Conservation (phyloP, 1,284 basidiomycete genomes). For the Austroboletus novae-zelandiae region DNA sequence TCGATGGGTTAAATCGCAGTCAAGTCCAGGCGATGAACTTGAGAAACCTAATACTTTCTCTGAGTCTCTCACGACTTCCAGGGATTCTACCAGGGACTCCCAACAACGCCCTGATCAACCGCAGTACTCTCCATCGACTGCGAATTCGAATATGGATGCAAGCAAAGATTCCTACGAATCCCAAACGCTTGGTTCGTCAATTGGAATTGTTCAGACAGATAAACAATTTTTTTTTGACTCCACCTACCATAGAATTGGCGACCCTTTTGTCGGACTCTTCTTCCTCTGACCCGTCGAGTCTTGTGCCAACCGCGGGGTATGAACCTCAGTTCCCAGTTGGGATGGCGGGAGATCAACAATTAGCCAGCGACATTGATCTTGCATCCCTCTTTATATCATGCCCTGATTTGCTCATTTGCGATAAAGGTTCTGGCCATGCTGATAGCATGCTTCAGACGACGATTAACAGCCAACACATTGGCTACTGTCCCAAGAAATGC, state of each 20-base stretch:
- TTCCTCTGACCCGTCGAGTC: slow-evolving; percentile 40
- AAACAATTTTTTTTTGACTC: slow-evolving; percentile 13
- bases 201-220: slow-evolving; percentile 9
- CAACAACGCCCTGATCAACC: slow-evolving; percentile 2
- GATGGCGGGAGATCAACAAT: slow-evolving; percentile 29
- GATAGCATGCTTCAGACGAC: slow-evolving; percentile 6
- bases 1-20: slow-evolving; percentile 49
- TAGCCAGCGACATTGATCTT: slow-evolving; percentile 35
- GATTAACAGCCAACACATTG: slow-evolving; percentile 3
- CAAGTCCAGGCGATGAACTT: slow-evolving; percentile 22
- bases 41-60: slow-evolving; percentile 24
- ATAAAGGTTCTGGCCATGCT: slow-evolving; percentile 11
- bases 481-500: slow-evolving; percentile 13
- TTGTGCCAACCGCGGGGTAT: slow-evolving; percentile 40
- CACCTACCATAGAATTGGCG: slow-evolving; percentile 4
- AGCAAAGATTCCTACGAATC: slow-evolving; percentile 4
- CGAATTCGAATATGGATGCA: background rate
- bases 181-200: background rate
- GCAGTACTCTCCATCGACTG: background rate
- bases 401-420: slow-evolving; percentile 29
- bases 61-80: slow-evolving; percentile 21
- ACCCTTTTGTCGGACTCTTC: slow-evolving; percentile 28
- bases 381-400: slow-evolving; percentile 41
- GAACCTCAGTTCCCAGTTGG: slow-evolving; percentile 33
- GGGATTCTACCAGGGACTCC: slow-evolving; percentile 7